phyloP scores from a whole-genome alignment of 805 yeast species.

The Kuraishia piskuri region DNA sequence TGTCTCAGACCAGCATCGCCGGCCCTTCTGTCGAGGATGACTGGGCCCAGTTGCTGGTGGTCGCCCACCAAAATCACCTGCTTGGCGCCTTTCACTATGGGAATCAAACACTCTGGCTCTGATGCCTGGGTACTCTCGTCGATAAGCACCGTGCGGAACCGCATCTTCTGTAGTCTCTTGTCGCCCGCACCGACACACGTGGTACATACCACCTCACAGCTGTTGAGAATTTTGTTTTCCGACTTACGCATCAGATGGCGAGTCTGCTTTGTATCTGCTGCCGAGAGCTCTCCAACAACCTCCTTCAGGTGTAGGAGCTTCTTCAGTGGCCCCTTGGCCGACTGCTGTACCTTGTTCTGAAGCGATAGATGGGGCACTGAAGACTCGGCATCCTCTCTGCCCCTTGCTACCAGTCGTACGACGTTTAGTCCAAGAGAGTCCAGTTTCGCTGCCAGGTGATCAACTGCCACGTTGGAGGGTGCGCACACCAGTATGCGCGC shows the following conservation, averaged over 20 bases:
- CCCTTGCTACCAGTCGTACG: conserved; percentile 66
- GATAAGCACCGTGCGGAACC: conserved; percentile 72
- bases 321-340: conserved; percentile 47
- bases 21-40: conserved; percentile 70
- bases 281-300: conserved; percentile 61
- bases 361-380: conserved; percentile 50
- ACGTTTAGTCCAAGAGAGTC: conserved; percentile 66
- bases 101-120: conserved; percentile 87
- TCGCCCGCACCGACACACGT: conserved; percentile 95
- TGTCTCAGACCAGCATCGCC: conserved; percentile 82
- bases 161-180: conserved; percentile 40
- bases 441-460: conserved; percentile 74
- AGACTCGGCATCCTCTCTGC: conserved; percentile 74
- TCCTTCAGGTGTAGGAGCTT: conserved; percentile 50
- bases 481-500: conserved; percentile 81
- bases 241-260: conserved; percentile 30
- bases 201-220: conserved; percentile 75
- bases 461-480: conserved; percentile 93
- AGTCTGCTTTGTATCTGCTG: conserved; percentile 39
- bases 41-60: conserved; percentile 94
- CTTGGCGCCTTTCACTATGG: conserved; percentile 81
- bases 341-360: conserved; percentile 38
- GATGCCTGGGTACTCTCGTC: conserved; percentile 94
- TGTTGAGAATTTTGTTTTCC: conserved; percentile 41
- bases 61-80: conserved; percentile 88